Percentiles rank a stretch among this genome's conserved stretches.
These are phyloP conservation scores for Pseudogymnoascus sp. DNA, from an alignment of 2,329 filamentous ascomycete species.

Conservation along the genomic window DNA sequence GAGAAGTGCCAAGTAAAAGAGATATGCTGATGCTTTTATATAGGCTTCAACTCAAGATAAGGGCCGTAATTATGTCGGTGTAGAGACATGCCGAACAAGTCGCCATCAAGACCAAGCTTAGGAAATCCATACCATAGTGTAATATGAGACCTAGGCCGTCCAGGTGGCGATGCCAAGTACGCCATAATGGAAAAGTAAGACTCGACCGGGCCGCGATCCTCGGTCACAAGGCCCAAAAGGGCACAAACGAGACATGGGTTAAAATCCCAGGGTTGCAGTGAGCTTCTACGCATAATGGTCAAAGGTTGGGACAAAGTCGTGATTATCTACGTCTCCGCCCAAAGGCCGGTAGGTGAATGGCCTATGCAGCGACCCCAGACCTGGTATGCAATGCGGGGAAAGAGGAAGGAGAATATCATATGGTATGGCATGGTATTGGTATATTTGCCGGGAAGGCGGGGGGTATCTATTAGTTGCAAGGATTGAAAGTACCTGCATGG, in stretches of 20 bases:
- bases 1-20: neutral
- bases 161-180: neutral
- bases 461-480: neutral
- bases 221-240: neutral
- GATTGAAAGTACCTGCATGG: slow-evolving; percentile 2
- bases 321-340: neutral
- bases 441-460: neutral
- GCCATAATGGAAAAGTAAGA: neutral
- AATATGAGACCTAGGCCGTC: neutral
- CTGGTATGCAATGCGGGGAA: neutral
- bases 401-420: neutral
- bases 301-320: neutral
- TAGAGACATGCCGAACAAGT: neutral
- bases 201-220: slow-evolving; percentile 1
- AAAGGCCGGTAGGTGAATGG: neutral
- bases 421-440: neutral
- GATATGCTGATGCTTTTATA: neutral
- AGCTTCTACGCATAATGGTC: neutral
- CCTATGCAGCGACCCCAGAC: neutral
- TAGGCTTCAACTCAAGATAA: neutral
- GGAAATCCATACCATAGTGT: neutral
- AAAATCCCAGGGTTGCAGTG: neutral
- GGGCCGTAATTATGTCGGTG: neutral
- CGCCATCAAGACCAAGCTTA: neutral
- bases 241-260: neutral